These are phyloP conservation scores for Botryotinia globosa DNA, from an alignment of 2,329 filamentous ascomycete species.

Conservation along the genomic window DNA sequence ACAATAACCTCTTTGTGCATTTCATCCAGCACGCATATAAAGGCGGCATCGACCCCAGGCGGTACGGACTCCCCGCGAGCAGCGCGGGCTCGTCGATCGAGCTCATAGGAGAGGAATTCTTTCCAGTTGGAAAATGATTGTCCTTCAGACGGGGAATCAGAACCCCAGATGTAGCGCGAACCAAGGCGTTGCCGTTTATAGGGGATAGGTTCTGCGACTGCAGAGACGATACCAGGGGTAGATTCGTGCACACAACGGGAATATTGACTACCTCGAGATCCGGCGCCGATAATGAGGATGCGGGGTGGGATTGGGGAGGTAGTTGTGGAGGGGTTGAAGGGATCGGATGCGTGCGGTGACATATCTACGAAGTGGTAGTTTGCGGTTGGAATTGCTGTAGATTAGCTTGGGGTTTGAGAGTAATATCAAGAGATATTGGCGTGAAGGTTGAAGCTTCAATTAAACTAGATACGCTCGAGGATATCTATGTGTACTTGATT, in stretches of 20 bases:
- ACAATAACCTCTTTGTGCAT: constrained; percentile 80
- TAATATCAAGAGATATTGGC: not conserved
- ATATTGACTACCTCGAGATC: constrained; percentile 74
- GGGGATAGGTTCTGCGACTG: constrained; percentile 75
- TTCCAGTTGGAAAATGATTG: constrained; percentile 73
- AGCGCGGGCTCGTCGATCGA: constrained; percentile 53
- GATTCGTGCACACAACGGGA: constrained; percentile 63
- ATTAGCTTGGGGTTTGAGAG: not conserved
- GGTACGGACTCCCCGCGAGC: constrained; percentile 46
- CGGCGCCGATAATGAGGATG: constrained; percentile 78
- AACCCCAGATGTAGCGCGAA: constrained; percentile 68
- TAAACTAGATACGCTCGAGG: not conserved
- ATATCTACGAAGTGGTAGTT: constrained; percentile 22
- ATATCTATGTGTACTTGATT: not conserved
- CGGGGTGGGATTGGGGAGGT: constrained; percentile 50
- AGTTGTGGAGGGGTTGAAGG: constrained; percentile 6
- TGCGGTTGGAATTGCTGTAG: not conserved
- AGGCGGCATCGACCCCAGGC: constrained; percentile 53
- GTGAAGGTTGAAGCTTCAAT: not conserved
- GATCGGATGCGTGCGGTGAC: constrained; percentile 34
- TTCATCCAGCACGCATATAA: constrained; percentile 80
- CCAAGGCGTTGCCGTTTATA: constrained; percentile 76
- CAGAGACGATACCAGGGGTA: constrained; percentile 66
- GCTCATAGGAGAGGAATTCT: constrained; percentile 73
- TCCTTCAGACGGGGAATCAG: constrained; percentile 49